Base-by-base conservation (phyloP, 495 filamentous ascomycete species). In the Talaromyces adpressus region DNA sequence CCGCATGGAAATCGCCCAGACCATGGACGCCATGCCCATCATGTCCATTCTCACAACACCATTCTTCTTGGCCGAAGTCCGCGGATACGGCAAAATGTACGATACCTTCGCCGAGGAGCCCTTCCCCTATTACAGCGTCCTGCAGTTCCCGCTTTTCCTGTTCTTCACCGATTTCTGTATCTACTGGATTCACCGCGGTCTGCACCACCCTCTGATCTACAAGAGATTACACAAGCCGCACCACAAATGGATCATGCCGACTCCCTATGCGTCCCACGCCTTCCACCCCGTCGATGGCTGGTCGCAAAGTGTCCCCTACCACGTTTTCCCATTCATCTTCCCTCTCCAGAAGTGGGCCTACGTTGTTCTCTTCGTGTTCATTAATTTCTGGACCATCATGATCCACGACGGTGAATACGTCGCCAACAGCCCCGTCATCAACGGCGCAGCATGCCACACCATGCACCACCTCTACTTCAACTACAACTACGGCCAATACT, bases 181-280 rank as follows among this genome's bases (percentile, higher is more conserved):
- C 81, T 97, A 98, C 83, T 91, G 88, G 82, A 96, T 97, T 69
- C 93, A 97, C 78, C 89, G 94, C 58, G 89, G 86, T 54, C 81
- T 96, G 65, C 93, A 98, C 77, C 88, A 92, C 73, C 90, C 91
- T 6, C 67, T 75, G 57, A 73, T 97, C 57, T 98, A 97, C 85
- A 93, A 91, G 80, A 79, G 77, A 56, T 84, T 98, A 22, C 93
- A 98, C 83, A 98, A 98, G 82, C 88, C 91, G 59, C 94, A 98
- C 80, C 93, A 98, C 86, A 97, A 96, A 79, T 97, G 93, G 94
- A 97, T 98, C 77, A 95, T 97, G 91, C 94, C 94, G 5, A 96
- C 92, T 6, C 93, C 93, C 11, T 97, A 83, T 73, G 94, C 93
- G 11, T 89, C 86, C 59, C 89, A 96, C 77, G 93, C 93, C 59